phyloP scores from a whole-genome alignment of 1,284 basidiomycete genomes.

The Porogramme epimiltina region DNA sequence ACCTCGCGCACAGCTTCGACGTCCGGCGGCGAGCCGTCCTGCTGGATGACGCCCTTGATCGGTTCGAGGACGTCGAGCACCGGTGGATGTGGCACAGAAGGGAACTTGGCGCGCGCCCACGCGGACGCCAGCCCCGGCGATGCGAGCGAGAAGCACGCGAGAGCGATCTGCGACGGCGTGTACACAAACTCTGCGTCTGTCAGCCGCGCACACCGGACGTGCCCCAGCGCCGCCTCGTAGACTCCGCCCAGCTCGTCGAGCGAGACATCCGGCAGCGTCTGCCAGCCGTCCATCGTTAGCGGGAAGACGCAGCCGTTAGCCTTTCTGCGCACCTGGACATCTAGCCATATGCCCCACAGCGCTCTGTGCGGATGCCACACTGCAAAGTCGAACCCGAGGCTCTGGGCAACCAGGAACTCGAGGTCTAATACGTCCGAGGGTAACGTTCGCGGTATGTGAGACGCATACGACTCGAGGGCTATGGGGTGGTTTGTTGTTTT shows the following conservation, averaged over 20 bases:
- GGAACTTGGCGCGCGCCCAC: constrained; percentile 64
- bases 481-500: constrained; percentile 97
- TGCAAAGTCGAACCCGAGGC: constrained; percentile 90
- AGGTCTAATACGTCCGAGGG: constrained; percentile 86
- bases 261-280: constrained; percentile 54
- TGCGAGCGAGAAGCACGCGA: constrained; percentile 78
- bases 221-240: constrained; percentile 61
- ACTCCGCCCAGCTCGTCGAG: constrained; percentile 45
- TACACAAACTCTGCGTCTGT: constrained; percentile 94
- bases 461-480: constrained; percentile 82
- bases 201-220: constrained; percentile 75
- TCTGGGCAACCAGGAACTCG: constrained; percentile 95
- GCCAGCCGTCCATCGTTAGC: constrained; percentile 1
- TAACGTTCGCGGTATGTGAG: constrained; percentile 77
- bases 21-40: constrained; percentile 65
- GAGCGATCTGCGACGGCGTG: constrained; percentile 90
- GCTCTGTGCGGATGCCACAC: constrained; percentile 91
- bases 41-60: constrained; percentile 59
- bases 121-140: constrained; percentile 60
- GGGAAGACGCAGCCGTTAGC: constrained; percentile 3
- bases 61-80: constrained; percentile 44
- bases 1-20: constrained; percentile 86
- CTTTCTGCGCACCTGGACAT: constrained; percentile 71
- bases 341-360: constrained; percentile 88
- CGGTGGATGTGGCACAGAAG: constrained; percentile 21